Evolutionary conservation across 352 stramenopile genomes (phyloP), one percentile per base, ranked within the genome.

Genomic region (Aphanomyces astaci): DNA sequence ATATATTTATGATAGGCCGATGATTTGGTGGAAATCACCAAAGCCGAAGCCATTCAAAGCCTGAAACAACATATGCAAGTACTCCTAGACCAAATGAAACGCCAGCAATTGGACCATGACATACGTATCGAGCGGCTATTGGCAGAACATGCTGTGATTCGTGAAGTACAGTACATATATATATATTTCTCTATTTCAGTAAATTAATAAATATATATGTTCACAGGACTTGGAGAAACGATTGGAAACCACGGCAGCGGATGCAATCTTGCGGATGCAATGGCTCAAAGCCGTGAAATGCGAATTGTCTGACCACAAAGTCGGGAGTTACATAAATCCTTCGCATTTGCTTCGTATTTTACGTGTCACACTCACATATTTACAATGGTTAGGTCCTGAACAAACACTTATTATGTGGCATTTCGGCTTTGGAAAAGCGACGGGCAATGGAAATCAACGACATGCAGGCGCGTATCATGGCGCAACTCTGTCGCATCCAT

Each of bases 371-470:
- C n/a, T n/a, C n/a, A n/a, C n/a, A n/a, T n/a, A n/a, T n/a, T n/a
- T n/a, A n/a, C n/a, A n/a, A n/a, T n/a, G n/a, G n/a, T n/a, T 32
- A 68, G 2, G 68, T 87, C n/a, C 75, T 80, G 24, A 92, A 91
- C 40, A 79, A 88, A 27, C 79, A 89, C 62, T 70, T 92, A 2
- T 32, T 91, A 30, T 79, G 80, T 36, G 75, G 78, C 0, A 89
- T 86, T 30, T 71, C 79, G 27, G 84, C 81, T 0, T 75, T 92
- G 0, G 82, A 92, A 59, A 87, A 91, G 56, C 82, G 82, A 3
- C 80, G 81, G 15, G 82, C 84, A 3, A 75, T 78, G 0, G 84
- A 92, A 64, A 86, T 79, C 49, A 92, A 91, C 69, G 84, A 92
- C 53, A 87, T 91, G 80, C 80, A 76, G 22, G 88, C 89, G 54